Evolutionary conservation across 2,329 filamentous ascomycete species (phyloP).

Genomic region (Trichoderma breve): DNA sequence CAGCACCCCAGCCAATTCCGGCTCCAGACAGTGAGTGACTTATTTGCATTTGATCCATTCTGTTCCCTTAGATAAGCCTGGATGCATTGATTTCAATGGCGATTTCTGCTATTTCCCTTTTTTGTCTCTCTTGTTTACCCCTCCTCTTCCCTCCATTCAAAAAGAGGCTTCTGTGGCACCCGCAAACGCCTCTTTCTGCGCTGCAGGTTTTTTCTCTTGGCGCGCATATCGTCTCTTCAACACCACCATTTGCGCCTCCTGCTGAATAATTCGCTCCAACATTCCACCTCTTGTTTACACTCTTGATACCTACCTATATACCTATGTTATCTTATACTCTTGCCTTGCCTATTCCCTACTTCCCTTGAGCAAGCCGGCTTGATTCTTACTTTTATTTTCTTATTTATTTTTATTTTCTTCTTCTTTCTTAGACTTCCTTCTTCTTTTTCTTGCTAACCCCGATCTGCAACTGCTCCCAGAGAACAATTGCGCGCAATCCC

Average conservation of each 20-base stretch:
- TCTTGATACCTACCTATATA: not conserved
- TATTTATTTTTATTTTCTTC: not conserved
- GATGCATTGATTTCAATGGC: not conserved
- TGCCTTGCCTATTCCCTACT: not conserved
- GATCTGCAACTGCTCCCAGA: not conserved
- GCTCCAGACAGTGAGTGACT: constrained; percentile 15
- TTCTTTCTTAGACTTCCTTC: not conserved
- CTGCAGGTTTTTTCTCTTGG: constrained; percentile 17
- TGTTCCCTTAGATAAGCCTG: not conserved
- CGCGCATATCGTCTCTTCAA: not conserved
- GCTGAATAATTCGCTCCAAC: not conserved
- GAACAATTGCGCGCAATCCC: constrained; percentile 5
- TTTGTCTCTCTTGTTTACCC: not conserved
- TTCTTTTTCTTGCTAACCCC: not conserved
- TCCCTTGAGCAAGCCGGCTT: not conserved
- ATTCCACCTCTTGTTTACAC: not conserved
- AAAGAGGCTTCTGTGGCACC: constrained; percentile 4
- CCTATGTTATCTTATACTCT: not conserved
- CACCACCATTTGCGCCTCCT: not conserved
- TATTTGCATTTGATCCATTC: not conserved
- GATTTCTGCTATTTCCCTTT: not conserved
- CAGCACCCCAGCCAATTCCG: constrained; percentile 3
- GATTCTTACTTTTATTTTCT: not conserved
- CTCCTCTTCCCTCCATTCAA: not conserved
- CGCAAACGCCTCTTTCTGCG: constrained; percentile 6